These are phyloP conservation scores for Leishmania tropica DNA, from an alignment of 208 protist species.

Conservation along the genomic window DNA sequence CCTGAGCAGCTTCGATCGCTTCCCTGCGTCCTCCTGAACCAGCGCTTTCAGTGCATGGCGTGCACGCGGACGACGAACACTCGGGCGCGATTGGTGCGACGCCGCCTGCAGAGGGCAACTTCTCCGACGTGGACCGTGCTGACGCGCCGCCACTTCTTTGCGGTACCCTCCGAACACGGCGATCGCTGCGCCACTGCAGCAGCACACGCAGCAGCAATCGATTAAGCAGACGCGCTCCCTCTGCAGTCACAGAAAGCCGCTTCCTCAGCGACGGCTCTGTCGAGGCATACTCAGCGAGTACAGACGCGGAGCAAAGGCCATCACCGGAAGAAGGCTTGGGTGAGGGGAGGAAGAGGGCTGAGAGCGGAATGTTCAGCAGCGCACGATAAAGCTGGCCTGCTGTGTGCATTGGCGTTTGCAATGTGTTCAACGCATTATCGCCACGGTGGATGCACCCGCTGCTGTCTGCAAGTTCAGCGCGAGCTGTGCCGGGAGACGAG, in stretches of 20 bases:
- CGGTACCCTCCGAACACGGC: neutral
- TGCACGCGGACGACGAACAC: too few species aligned
- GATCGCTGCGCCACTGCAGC: constrained; percentile 23
- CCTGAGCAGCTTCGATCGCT: neutral
- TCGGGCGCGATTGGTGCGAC: neutral
- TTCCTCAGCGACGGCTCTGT: neutral
- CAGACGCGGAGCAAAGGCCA: neutral
- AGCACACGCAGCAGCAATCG: constrained; percentile 29
- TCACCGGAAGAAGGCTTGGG: neutral
- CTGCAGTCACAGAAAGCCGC: neutral
- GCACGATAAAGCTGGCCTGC: constrained; percentile 37
- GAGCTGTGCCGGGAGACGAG: neutral
- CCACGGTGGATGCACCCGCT: neutral
- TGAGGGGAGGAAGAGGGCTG: constrained; percentile 8
- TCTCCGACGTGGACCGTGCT: neutral
- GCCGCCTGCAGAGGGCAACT: neutral
- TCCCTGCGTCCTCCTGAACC: neutral
- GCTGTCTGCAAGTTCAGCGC: neutral
- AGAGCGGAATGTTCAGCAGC: constrained; percentile 44
- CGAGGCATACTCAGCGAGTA: neutral
- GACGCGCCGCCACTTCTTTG: neutral
- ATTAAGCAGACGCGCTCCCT: constrained; percentile 27
- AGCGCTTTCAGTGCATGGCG: neutral
- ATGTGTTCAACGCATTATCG: neutral
- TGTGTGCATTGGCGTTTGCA: constrained; percentile 8